A percentile compares a stretch with the other conserved stretches of the same genome.
These are phyloP conservation scores for Ehretia macrophylla DNA, from an alignment of 257 asterid species.

Conservation along the genomic window DNA sequence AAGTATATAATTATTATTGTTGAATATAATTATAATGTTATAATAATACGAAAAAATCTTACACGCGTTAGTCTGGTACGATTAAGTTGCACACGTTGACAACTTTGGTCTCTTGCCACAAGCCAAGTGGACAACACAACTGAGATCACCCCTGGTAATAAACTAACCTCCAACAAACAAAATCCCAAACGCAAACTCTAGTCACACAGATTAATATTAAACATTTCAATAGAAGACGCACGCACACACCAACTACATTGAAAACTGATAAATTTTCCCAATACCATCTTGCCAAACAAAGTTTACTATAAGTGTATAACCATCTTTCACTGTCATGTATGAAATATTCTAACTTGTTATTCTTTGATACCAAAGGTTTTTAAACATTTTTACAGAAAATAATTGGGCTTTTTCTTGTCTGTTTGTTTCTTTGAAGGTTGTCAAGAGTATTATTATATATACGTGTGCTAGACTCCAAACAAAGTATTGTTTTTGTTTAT, in stretches of 20 bases:
- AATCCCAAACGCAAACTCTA: not conserved
- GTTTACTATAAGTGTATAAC: too few species aligned
- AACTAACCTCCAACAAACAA: not conserved
- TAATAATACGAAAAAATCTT: not conserved
- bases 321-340: not conserved
- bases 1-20: too few species aligned
- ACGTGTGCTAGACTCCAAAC: not conserved
- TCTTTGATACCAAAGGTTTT: not conserved
- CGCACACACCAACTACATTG: not conserved
- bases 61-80: not conserved
- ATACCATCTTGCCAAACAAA: too few species aligned
- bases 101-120: not conserved
- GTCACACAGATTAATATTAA: not conserved
- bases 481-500: not conserved
- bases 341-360: not conserved
- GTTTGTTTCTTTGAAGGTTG: too few species aligned
- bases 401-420: not conserved
- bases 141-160: not conserved
- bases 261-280: too few species aligned
- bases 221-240: not conserved
- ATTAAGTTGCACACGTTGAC: constrained; percentile 1
- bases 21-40: too few species aligned
- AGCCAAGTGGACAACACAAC: not conserved
- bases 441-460: not conserved
- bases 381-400: not conserved